phyloP scores from a whole-genome alignment of 1,284 basidiomycete species.

The Tylopilus orsonianus region DNA sequence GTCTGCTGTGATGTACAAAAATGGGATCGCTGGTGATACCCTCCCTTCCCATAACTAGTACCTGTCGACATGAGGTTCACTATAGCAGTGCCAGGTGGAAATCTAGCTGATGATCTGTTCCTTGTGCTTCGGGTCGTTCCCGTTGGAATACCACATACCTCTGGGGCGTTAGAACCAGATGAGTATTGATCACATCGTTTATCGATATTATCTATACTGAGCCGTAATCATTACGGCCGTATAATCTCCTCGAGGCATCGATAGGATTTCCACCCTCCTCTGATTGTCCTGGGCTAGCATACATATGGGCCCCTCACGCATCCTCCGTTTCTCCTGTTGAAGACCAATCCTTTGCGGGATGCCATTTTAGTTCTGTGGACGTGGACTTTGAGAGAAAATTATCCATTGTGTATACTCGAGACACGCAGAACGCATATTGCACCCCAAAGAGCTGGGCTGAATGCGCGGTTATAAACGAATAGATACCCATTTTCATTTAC shows the following conservation, averaged over 20 bases:
- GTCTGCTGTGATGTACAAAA: no score
- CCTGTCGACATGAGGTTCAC: no score
- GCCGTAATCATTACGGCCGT: conserved; percentile 31
- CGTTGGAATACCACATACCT: no score
- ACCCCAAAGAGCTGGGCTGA: conserved; percentile 31
- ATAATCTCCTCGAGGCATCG: conserved; percentile 35
- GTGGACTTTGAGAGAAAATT: conserved; percentile 22
- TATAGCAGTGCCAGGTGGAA: no score
- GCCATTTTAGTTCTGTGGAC: conserved; percentile 16
- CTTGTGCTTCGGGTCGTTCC: no score
- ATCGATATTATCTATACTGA: conserved; percentile 12
- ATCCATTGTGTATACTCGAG: conserved; percentile 14
- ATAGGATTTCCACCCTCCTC: conserved; percentile 30
- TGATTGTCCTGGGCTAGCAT: conserved; percentile 27
- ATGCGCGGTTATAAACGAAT: conserved; percentile 15
- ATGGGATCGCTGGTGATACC: no score
- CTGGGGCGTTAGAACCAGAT: conserved; percentile 38
- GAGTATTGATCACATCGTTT: conserved; percentile 22
- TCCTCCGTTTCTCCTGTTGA: conserved; percentile 28
- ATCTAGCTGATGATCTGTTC: no score
- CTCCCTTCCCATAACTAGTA: no score
- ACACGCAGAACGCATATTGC: conserved; percentile 21
- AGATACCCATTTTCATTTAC: conserved; percentile 34
- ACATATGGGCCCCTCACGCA: conserved; percentile 24
- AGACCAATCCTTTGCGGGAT: conserved; percentile 23